Evolutionary conservation across 352 stramenopile genomes (phyloP).

Genomic region (Pythium dissimile): DNA sequence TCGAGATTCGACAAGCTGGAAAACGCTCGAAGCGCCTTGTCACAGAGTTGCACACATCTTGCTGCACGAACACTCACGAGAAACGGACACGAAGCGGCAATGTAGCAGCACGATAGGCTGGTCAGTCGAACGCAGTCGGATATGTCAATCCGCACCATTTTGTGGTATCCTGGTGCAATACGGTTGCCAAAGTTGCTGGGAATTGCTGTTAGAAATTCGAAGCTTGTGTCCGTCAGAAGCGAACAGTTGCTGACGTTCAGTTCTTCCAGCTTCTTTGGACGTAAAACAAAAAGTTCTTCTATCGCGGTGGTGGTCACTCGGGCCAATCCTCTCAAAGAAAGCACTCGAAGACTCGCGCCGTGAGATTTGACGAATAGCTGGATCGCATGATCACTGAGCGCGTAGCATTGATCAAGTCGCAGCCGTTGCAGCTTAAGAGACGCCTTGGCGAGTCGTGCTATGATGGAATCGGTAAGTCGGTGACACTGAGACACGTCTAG

Average conservation of each 20-base stretch:
- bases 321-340: conserved; percentile 42
- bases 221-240: conserved; percentile 42
- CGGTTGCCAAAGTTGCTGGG: conserved; percentile 54
- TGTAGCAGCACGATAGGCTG: conserved; percentile 52
- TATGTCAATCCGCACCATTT: conserved; percentile 47
- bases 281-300: conserved; percentile 42
- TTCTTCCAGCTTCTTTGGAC: conserved; percentile 47
- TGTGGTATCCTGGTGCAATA: conserved; percentile 37
- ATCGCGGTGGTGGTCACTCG: conserved; percentile 39
- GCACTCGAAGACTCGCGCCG: conserved; percentile 25
- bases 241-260: conserved; percentile 54
- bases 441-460: conserved; percentile 44
- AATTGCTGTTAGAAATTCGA: conserved; percentile 55
- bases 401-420: conserved; percentile 42
- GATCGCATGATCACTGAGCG: conserved; percentile 40
- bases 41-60: conserved; percentile 38
- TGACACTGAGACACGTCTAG: conserved; percentile 49
- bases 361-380: conserved; percentile 33
- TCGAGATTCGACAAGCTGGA: conserved; percentile 45
- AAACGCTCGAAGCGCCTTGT: conserved; percentile 55
- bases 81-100: conserved; percentile 59
- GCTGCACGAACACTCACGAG: conserved; percentile 42
- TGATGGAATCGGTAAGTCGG: conserved; percentile 49
- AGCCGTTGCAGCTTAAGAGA: conserved; percentile 30
- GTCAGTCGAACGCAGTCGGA: conserved; percentile 48